phyloP scores from a whole-genome alignment of 805 yeast species.

The Candida lessepsii region DNA sequence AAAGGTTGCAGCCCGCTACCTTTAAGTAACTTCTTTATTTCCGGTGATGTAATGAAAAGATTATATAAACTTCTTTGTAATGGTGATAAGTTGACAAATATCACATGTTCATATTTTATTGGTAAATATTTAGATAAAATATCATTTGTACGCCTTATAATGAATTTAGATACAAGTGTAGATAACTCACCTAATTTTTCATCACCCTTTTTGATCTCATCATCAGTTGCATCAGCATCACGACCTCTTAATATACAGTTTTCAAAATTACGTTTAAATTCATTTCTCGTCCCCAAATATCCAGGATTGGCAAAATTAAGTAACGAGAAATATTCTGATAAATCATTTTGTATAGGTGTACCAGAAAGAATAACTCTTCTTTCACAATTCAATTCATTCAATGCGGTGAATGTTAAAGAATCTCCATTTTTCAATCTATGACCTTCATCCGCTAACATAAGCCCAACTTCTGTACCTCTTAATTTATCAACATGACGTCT shows the following conservation, averaged over 20 bases:
- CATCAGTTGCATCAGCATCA: conserved; percentile 84
- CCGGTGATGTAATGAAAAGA: conserved; percentile 77
- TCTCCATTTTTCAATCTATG: conserved; percentile 66
- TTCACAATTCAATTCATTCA: conserved; percentile 78
- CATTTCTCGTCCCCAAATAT: conserved; percentile 75
- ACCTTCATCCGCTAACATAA: conserved; percentile 62
- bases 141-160: conserved; percentile 93
- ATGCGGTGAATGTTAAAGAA: conserved; percentile 83
- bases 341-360: conserved; percentile 94
- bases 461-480: conserved; percentile 76
- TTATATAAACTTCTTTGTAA: conserved; percentile 71
- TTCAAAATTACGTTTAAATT: conserved; percentile 85
- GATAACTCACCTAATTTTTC: conserved; percentile 67
- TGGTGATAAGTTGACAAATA: conserved; percentile 82
- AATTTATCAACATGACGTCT: conserved; percentile 79
- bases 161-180: conserved; percentile 78
- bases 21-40: conserved; percentile 60
- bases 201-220: conserved; percentile 70
- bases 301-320: conserved; percentile 95
- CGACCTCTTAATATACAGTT: conserved; percentile 77
- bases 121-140: conserved; percentile 91
- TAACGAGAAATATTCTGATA: conserved; percentile 89
- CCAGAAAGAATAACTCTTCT: conserved; percentile 93
- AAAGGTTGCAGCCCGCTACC: conserved; percentile 80
- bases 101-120: conserved; percentile 93